Base-by-base conservation (phyloP, 495 filamentous ascomycete species). In the Hyaloscypha bicolor region DNA sequence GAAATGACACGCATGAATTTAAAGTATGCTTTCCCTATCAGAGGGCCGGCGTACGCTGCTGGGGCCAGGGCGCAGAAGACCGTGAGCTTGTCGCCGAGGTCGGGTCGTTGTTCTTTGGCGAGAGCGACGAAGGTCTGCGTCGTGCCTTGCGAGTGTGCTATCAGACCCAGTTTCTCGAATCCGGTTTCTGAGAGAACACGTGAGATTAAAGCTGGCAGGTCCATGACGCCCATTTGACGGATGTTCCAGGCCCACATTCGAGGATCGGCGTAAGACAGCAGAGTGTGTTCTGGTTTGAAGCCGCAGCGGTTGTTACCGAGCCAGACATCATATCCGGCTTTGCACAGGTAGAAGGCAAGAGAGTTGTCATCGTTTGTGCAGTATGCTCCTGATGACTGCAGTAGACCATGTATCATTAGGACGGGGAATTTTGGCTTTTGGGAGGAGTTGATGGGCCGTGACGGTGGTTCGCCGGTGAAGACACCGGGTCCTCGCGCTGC, bases 191-290 rank as follows among this genome's bases (percentile, higher is more conserved):
- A 84, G 0, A 97, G 81, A 6, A 97, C 92, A 21, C 92, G 90
- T 11, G 90, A 90, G 16, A 93, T 83, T n/a, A 97, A 83, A 1
- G 93, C 93, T 1, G 95, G 83, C n/a, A 98, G 85, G 75, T 98
- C 94, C 67, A 96, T 86, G 0, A 92, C 88, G 16, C 94, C 95
- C 88, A 97, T 94, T 77, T 97, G 93, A 0, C 91, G 86, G 64
- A 97, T 96, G 72, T 96, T 97, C 94, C 94, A 98, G 12, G 89
- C 86, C 94, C 94, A 98, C 93, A 98, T 97, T 22, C 94, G 86
- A 6, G 94, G 94, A 72, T 98, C 94, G 21, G 79, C 79, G 66
- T 89, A 86, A 2, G 81, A 80, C 55, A 98, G 81, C 14, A 88
- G 79, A 1, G 83, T 85, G 71, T 98, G 94, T 67, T 87, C 82